phyloP scores from a whole-genome alignment of 345 rosid genomes.

The Carallia brachiata region DNA sequence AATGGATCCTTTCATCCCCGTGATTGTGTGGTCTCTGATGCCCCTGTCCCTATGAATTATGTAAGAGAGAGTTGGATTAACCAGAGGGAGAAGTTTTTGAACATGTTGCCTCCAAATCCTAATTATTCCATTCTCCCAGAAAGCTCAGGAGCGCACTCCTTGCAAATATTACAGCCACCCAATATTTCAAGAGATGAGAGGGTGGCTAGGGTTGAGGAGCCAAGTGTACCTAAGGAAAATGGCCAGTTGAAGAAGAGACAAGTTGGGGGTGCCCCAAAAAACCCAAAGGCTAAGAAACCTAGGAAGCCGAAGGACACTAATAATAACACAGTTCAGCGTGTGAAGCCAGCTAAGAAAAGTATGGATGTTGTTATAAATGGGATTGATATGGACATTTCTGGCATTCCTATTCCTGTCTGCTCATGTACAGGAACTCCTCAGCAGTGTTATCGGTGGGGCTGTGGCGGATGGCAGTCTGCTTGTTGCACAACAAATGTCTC shows the following conservation, averaged over 20 bases:
- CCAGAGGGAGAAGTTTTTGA: slow-evolving; percentile 69
- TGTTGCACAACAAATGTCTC: slow-evolving; percentile 91
- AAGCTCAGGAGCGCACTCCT: slow-evolving; percentile 52
- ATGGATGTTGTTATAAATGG: slow-evolving; percentile 81
- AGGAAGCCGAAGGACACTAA: slow-evolving; percentile 73
- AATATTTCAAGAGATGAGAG: slow-evolving; percentile 48
- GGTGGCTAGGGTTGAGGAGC: slow-evolving; percentile 51
- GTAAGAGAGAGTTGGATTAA: slow-evolving; percentile 63
- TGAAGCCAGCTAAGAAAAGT: slow-evolving; percentile 80
- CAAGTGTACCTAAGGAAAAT: slow-evolving; percentile 37
- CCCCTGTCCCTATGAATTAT: slow-evolving; percentile 64
- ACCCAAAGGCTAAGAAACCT: slow-evolving; percentile 72
- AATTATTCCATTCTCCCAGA: slow-evolving; percentile 54
- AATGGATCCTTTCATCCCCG: slow-evolving; percentile 54
- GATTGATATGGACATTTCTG: slow-evolving; percentile 77
- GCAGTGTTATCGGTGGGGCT: slow-evolving; percentile 99
- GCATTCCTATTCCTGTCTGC: slow-evolving; percentile 86
- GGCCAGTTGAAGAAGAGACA: slow-evolving; percentile 67
- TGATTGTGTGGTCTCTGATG: slow-evolving; percentile 53
- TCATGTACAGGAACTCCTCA: slow-evolving; percentile 89
- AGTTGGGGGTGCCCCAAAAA: slow-evolving; percentile 42
- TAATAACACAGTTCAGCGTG: slow-evolving; percentile 43
- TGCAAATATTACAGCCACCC: slow-evolving; percentile 67
- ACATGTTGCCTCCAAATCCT: slow-evolving; percentile 51
- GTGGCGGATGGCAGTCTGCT: slow-evolving; percentile 99